Conservation (phyloP, 2,329 filamentous ascomycete genomes). For the Arthrobotrys sinensis region DNA sequence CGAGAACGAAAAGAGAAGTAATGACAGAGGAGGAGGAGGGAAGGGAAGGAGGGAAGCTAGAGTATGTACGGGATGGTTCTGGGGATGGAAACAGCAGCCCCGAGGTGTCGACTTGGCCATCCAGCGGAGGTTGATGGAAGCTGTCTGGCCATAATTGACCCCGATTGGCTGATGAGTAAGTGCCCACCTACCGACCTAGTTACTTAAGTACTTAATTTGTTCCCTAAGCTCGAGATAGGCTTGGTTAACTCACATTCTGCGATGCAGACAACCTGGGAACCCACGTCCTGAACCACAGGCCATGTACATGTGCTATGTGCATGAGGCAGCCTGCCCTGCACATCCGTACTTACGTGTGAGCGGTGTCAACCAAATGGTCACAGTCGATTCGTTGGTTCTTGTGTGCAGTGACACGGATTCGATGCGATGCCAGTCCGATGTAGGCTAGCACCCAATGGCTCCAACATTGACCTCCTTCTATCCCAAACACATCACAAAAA, state of each 20-base stretch:
- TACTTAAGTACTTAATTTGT: neutral
- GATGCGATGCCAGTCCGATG: constrained; percentile 60
- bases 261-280: constrained; percentile 49
- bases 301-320: constrained; percentile 50
- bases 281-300: constrained; percentile 37
- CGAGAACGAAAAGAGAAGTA: constrained; percentile 10
- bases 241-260: constrained; percentile 53
- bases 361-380: constrained; percentile 60
- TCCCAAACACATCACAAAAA: constrained; percentile 56
- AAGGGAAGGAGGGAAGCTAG: neutral
- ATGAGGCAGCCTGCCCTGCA: constrained; percentile 54
- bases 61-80: constrained; percentile 2
- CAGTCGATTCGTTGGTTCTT: constrained; percentile 51
- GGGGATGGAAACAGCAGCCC: constrained; percentile 7
- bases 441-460: constrained; percentile 48
- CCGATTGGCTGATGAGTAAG: neutral
- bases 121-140: neutral
- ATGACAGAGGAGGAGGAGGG: too few species aligned
- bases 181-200: neutral
- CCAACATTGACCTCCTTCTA: constrained; percentile 24
- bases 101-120: neutral
- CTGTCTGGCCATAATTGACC: neutral
- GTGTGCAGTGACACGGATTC: constrained; percentile 51
- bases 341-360: constrained; percentile 50
- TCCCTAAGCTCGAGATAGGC: constrained; percentile 7